Evolutionary conservation across 345 rosid species (phyloP), one percentile per base, ranked within the genome.

Genomic region (Laguncularia racemosa): DNA sequence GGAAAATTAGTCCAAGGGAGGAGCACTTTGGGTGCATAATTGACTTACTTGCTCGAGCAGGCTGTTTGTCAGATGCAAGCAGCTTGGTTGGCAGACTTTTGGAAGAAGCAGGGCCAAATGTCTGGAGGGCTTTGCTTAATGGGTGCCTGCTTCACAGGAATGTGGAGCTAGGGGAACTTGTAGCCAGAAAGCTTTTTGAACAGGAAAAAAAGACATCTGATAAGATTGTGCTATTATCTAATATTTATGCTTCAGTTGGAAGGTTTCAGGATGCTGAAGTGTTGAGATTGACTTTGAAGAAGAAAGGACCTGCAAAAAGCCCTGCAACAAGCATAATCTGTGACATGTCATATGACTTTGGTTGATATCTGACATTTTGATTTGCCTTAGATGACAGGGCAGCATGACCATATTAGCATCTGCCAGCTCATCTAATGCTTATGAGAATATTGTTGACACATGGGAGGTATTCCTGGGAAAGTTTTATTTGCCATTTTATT

Each of bases 251-350:
- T 45, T 77, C 69, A 4, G 67, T 63, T n/a, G 82, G 85, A 43
- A 75, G 76, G 64, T 78, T 75, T 60, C 44, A 73, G 65, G 80
- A 78, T 67, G 80, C 84, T 23, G 76, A 76, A 72, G 70, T 60
- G 51, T 45, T 70, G 74, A 76, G 82, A 65, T 55, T 17, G 16
- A 61, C 60, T 46, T 48, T 72, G 44, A 57, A 68, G 53, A 68
- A 70, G 48, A 58, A 62, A 26, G 66, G 73, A 3, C 55, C 70
- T 46, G 55, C 38, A n/a, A 76, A 82, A 62, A 63, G 64, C 46
- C 71, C 76, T 12, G 74, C 79, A 15, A 55, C 67, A 52, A 78
- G 81, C 66, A 48, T 59, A 53, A 57, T 75, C 26, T 46, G 49
- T 60, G 71, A 51, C 56, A 58, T n/a, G 46, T 46, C 46, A 12